Conservation (phyloP, 192 early-diverging fungal species). For the Lobosporangium transversale region DNA sequence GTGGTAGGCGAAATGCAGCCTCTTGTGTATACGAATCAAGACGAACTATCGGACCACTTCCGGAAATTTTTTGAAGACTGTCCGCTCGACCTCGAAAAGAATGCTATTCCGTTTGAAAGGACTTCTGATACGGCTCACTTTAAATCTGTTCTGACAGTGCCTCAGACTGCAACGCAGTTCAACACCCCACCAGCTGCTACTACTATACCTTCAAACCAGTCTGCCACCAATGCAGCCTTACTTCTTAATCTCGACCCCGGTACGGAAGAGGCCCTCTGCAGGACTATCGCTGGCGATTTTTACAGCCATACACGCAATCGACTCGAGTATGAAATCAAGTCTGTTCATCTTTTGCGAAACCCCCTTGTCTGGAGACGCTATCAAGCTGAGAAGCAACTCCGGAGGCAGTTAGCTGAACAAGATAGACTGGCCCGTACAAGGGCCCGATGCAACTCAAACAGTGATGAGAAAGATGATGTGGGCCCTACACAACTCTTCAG, state of each 20-base stretch:
- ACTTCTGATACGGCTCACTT: too few species aligned
- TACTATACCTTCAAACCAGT: not conserved
- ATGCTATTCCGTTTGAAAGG: conserved; percentile 6
- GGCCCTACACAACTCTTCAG: conserved; percentile 21
- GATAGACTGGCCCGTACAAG: not conserved
- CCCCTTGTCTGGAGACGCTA: conserved; percentile 32
- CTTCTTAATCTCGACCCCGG: conserved; percentile 25
- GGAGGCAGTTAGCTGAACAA: conserved; percentile 11
- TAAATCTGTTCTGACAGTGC: too few species aligned
- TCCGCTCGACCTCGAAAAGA: conserved; percentile 6
- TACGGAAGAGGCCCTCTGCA: not conserved
- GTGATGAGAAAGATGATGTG: conserved; percentile 20
- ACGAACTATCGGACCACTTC: conserved; percentile 26
- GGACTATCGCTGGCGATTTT: conserved; percentile 7
- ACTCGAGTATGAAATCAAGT: conserved; percentile 20
- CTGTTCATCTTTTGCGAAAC: conserved; percentile 30
- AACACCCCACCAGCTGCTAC: not conserved
- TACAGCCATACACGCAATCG: conserved; percentile 11
- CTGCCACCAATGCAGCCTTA: not conserved
- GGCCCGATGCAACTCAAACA: not conserved
- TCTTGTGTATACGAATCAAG: conserved; percentile 10
- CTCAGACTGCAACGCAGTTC: too few species aligned
- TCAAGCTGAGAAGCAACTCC: conserved; percentile 28
- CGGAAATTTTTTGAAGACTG: conserved; percentile 19
- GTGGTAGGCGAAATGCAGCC: too few species aligned